Evolutionary conservation across 176 grass and related monocot species (phyloP), one percentile per base, ranked within the genome.

Genomic region (Paspalum notatum): DNA sequence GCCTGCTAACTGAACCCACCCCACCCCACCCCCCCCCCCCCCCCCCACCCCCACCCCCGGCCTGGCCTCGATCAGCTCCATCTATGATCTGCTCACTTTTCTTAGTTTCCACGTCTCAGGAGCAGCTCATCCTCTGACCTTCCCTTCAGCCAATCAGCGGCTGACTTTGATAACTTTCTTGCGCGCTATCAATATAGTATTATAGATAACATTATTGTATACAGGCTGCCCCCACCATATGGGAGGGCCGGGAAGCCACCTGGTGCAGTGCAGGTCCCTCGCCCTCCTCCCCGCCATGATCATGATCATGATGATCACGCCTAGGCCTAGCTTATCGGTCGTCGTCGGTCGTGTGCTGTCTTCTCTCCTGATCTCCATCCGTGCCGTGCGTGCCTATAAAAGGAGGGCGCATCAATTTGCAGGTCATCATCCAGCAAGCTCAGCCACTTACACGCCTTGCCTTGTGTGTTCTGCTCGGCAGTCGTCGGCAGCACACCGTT

Each of bases 41-140:
- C n/a, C n/a, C n/a, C n/a, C n/a, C n/a, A n/a, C n/a, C n/a, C n/a
- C n/a, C n/a, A n/a, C n/a, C n/a, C n/a, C n/a, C n/a, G n/a, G n/a
- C n/a, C n/a, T n/a, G n/a, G n/a, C n/a, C n/a, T n/a, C n/a, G n/a
- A n/a, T n/a, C n/a, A n/a, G n/a, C n/a, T n/a, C n/a, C n/a, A n/a
- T n/a, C n/a, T n/a, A n/a, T 56, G 71, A 58, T 53, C 43, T 12
- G 59, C 52, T 88, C 75, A 74, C 80, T 60, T 84, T 68, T 49
- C 81, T 68, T 79, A 60, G 75, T 88, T 80, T 88, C 75, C 86
- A 88, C 86, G 81, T 80, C 68, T 52, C 86, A 80, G 37, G 50
- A 51, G 64, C 54, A 37, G 67, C 13, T 62, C 40, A 70, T 84
- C 80, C n/a, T 57, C 32, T 38, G 55, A 66, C 58, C 74, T 64